These are phyloP conservation scores for Petrea volubilis DNA, from an alignment of 257 asterid genomes.

Conservation along the genomic window DNA sequence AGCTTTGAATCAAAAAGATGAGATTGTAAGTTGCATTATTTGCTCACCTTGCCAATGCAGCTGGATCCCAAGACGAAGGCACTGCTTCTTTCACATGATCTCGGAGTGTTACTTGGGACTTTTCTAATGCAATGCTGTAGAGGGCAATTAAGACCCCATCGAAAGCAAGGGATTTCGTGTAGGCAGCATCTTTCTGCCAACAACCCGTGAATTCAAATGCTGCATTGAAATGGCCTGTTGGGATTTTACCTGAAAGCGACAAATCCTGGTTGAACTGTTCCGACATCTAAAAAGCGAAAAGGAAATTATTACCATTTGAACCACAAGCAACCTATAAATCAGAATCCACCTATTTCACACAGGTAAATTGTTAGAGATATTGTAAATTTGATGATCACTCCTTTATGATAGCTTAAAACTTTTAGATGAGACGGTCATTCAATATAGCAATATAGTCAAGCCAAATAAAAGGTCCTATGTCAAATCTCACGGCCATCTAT, in stretches of 20 bases:
- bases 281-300: conserved; percentile 58
- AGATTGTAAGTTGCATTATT: background rate
- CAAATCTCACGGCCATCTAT: no score
- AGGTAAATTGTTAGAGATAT: no score
- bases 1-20: background rate
- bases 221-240: conserved; percentile 80
- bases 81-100: conserved; percentile 76
- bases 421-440: no score
- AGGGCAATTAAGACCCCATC: conserved; percentile 74
- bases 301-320: conserved; percentile 11
- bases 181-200: conserved; percentile 91
- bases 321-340: conserved; percentile 7
- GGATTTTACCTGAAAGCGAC: conserved; percentile 74
- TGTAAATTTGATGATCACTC: no score
- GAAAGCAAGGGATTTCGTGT: conserved; percentile 74
- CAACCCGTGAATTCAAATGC: conserved; percentile 75
- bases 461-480: no score
- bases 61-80: conserved; percentile 83
- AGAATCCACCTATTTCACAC: conserved; percentile 8
- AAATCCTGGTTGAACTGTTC: conserved; percentile 87
- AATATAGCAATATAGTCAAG: no score
- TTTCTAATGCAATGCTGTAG: conserved; percentile 73
- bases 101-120: conserved; percentile 57
- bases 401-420: no score
- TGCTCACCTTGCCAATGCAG: conserved; percentile 72